A percentile compares a stretch with the other conserved stretches of the same genome.
Evolutionary conservation across 1,139 yeast species (phyloP).

Genomic region (Suhomyces coccinellae): DNA sequence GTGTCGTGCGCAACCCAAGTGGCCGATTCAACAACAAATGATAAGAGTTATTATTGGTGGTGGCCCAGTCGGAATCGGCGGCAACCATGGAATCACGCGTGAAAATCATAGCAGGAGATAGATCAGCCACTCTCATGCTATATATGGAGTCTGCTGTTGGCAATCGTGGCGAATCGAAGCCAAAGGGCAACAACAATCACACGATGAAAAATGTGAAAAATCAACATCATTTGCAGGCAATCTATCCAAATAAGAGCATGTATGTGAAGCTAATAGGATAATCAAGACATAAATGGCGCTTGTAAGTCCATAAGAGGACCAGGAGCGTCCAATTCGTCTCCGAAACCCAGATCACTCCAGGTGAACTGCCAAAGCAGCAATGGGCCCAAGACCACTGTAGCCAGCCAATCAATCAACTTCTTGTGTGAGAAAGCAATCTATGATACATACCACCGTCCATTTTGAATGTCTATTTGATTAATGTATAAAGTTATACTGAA

Average conservation of each 20-base stretch:
- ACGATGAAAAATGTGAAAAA: conserved; percentile 9
- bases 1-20: conserved; percentile 7
- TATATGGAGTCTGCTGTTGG: background rate
- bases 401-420: conserved; percentile 13
- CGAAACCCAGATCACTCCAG: background rate
- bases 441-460: conserved; percentile 53
- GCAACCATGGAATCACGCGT: background rate
- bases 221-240: conserved; percentile 4
- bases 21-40: conserved; percentile 11
- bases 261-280: too few species aligned
- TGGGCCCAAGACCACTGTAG: background rate
- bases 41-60: conserved; percentile 4
- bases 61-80: conserved; percentile 5
- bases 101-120: background rate
- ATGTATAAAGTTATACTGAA: conserved; percentile 20
- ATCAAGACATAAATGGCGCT: too few species aligned
- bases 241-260: conserved; percentile 1
- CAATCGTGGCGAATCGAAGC: background rate
- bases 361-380: background rate
- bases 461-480: conserved; percentile 18
- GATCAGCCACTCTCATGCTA: background rate
- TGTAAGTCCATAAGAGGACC: background rate
- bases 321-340: background rate
- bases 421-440: background rate
- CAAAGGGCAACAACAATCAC: background rate